A percentile compares a stretch with the other conserved stretches of the same genome.
Conservation (phyloP, 2,329 filamentous ascomycete species). For the Microsporum ferrugineum region DNA sequence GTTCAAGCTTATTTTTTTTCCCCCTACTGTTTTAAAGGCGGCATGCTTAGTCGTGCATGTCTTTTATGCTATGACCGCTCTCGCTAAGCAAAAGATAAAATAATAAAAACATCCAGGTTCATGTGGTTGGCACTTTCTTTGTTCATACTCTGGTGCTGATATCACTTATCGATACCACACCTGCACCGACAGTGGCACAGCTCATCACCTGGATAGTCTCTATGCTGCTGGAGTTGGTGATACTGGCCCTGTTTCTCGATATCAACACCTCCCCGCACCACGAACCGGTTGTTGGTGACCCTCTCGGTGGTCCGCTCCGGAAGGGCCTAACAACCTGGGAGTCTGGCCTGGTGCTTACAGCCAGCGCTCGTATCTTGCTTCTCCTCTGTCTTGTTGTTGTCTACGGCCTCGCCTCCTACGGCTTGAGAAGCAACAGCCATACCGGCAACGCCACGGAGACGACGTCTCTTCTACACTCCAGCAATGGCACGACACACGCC, state of each 20-base stretch:
- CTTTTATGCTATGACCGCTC: background rate
- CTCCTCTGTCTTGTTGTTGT: constrained; percentile 50
- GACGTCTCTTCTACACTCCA: constrained; percentile 30
- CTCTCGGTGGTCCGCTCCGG: constrained; percentile 32
- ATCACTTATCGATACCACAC: constrained; percentile 70
- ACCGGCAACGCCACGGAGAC: constrained; percentile 34
- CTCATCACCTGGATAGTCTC: constrained; percentile 67
- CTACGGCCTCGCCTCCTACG: constrained; percentile 43
- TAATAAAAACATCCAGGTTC: constrained; percentile 49
- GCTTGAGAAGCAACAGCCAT: constrained; percentile 31
- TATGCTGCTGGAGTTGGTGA: constrained; percentile 58
- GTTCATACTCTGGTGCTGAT: constrained; percentile 77
- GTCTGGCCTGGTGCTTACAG: constrained; percentile 40
- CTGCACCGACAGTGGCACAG: constrained; percentile 70
- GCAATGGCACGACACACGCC: constrained; percentile 27
- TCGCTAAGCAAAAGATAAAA: background rate
- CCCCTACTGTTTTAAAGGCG: background rate
- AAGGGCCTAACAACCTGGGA: constrained; percentile 34
- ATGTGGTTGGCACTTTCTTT: constrained; percentile 73
- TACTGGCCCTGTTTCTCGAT: constrained; percentile 57
- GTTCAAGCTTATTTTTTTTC: constrained; percentile 21
- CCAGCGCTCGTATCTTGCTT: constrained; percentile 56
- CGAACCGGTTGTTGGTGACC: constrained; percentile 46
- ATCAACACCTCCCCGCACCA: constrained; percentile 58
- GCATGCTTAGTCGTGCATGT: constrained; percentile 5